Conservation (phyloP, 108 stramenopile species). For the Cylindrotheca fusiformis region DNA sequence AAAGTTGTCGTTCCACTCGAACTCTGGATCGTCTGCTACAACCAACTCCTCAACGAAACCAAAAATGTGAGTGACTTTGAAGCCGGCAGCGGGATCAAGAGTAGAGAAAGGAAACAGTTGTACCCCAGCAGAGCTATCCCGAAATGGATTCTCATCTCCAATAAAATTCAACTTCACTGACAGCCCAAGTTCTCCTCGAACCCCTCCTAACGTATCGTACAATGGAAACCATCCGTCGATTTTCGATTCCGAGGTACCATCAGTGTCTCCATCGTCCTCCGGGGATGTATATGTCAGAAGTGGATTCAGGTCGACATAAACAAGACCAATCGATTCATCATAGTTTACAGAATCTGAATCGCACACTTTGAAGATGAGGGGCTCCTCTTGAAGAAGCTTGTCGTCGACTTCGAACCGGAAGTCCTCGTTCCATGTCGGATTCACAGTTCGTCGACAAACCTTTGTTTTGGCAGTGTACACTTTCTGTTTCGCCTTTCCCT, state of each 20-base stretch:
- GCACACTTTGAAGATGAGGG: slow-evolving; percentile 92
- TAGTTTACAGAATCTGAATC: slow-evolving; percentile 44
- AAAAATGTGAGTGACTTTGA: slow-evolving; percentile 76
- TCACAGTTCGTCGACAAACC: slow-evolving; percentile 58
- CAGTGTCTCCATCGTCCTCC: slow-evolving; percentile 27
- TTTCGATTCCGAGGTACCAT: slow-evolving; percentile 20
- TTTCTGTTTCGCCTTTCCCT: slow-evolving; percentile 54
- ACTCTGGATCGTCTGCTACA: slow-evolving; percentile 97
- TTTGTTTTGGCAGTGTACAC: slow-evolving; percentile 86
- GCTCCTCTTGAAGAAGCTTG: slow-evolving; percentile 95
- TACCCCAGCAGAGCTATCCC: slow-evolving; percentile 94
- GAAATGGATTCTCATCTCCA: slow-evolving; percentile 94
- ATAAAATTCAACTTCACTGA: slow-evolving; percentile 92
- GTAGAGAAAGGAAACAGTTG: slow-evolving; percentile 91
- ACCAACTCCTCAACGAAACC: slow-evolving; percentile 97
- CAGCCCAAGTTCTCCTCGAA: slow-evolving; percentile 83
- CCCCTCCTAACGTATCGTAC: slow-evolving; percentile 90
- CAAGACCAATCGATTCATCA: slow-evolving; percentile 80
- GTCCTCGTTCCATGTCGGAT: slow-evolving; percentile 93
- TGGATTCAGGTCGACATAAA: slow-evolving; percentile 96
- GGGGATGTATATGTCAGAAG: slow-evolving; percentile 81
- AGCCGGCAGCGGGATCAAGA: slow-evolving; percentile 80
- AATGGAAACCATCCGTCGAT: slow-evolving; percentile 97
- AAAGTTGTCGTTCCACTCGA: slow-evolving; percentile 79
- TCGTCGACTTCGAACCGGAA: slow-evolving; percentile 96